These are phyloP conservation scores for Periglandula ipomoeae DNA, from an alignment of 2,329 filamentous ascomycete species.

Conservation along the genomic window DNA sequence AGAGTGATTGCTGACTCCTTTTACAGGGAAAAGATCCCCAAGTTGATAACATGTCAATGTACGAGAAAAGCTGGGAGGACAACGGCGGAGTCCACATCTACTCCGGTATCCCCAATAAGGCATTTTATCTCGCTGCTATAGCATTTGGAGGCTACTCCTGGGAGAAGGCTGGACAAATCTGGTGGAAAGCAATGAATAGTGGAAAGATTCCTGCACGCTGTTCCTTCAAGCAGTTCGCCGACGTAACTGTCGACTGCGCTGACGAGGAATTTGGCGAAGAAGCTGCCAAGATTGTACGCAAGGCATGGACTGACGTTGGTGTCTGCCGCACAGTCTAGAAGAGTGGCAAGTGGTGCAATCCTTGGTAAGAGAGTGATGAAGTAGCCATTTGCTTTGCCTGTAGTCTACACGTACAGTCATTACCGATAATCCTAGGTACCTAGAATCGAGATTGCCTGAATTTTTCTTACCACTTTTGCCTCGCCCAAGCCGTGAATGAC, in stretches of 20 bases:
- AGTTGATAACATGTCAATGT: conserved; percentile 37
- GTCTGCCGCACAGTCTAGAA: conserved; percentile 21
- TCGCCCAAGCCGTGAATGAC: not conserved
- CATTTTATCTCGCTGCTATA: conserved; percentile 40
- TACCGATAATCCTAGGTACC: not conserved
- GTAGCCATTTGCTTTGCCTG: not conserved
- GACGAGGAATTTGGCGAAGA: conserved; percentile 32
- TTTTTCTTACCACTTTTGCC: too few species aligned
- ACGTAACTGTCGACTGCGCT: conserved; percentile 37
- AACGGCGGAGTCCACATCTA: conserved; percentile 46
- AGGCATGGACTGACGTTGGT: conserved; percentile 40
- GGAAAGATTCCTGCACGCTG: conserved; percentile 30
- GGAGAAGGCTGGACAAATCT: conserved; percentile 44
- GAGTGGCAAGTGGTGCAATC: conserved; percentile 6
- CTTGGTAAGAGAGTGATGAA: conserved; percentile 5
- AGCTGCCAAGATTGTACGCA: conserved; percentile 32
- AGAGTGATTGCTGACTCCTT: not conserved
- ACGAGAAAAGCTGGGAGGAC: conserved; percentile 31
- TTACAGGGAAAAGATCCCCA: conserved; percentile 42
- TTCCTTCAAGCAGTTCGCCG: conserved; percentile 39
- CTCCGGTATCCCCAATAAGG: conserved; percentile 49
- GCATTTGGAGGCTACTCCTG: conserved; percentile 43
- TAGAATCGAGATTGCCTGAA: not conserved
- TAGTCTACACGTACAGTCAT: not conserved
- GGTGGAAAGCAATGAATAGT: conserved; percentile 40